Evolutionary conservation across 768 basidiomycete species (phyloP).

Genomic region (Tephrocybe sp.): DNA sequence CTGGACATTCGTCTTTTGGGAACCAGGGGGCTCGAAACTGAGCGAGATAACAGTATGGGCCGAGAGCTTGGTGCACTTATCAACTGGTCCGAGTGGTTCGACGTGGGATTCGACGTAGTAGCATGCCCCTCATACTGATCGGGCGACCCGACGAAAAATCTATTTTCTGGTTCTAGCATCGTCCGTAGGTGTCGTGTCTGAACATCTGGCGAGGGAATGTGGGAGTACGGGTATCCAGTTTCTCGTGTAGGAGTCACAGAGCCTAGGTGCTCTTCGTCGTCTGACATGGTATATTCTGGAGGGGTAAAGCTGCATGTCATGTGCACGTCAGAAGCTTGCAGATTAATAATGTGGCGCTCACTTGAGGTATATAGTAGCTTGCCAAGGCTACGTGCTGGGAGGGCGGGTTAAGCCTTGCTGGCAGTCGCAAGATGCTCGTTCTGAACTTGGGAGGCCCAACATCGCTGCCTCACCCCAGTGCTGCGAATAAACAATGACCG

Average conservation of each 20-base stretch:
- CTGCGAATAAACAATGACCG: background rate
- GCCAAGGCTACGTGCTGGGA: no score
- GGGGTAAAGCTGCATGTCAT: no score
- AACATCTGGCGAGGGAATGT: background rate
- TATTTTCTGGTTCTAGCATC: background rate
- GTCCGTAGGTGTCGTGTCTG: background rate
- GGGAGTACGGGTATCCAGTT: background rate
- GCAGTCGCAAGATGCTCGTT: no score
- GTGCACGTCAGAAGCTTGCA: background rate
- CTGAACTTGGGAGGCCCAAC: no score
- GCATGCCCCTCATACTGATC: slow-evolving; percentile 17
- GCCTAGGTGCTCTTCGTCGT: slow-evolving; percentile 1
- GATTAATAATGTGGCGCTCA: no score
- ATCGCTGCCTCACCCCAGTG: no score
- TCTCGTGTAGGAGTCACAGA: slow-evolving; percentile 8
- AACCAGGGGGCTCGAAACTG: slow-evolving; percentile 20
- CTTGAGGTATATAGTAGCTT: no score
- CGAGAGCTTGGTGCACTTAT: slow-evolving; percentile 14
- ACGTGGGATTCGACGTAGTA: slow-evolving; percentile 2
- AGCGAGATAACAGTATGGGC: slow-evolving; percentile 19
- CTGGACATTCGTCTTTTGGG: slow-evolving; percentile 14
- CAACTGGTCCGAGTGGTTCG: slow-evolving; percentile 2
- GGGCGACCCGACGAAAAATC: slow-evolving; percentile 26
- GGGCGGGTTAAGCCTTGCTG: no score
- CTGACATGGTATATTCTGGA: background rate